These are phyloP conservation scores for Ceratocystis destructans DNA, from an alignment of 2,329 filamentous ascomycete species.

Conservation along the genomic window DNA sequence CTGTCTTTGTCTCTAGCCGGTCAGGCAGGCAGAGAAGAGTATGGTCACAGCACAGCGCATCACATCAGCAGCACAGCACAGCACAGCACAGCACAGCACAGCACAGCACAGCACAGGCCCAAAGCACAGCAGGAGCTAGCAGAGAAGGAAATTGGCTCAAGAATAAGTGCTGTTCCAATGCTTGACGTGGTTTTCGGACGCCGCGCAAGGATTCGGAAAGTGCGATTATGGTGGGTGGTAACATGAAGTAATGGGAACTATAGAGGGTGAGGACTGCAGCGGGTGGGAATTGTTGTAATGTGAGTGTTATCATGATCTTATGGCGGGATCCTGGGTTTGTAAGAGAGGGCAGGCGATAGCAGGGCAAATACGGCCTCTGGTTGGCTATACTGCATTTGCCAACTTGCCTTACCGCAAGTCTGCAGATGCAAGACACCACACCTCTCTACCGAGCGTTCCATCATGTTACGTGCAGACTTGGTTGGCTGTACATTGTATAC, in stretches of 20 bases:
- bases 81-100: background rate
- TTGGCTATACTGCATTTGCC: background rate
- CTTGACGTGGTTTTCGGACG: background rate
- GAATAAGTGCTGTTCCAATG: background rate
- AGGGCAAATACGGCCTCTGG: background rate
- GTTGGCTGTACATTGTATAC: background rate
- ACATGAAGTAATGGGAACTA: background rate
- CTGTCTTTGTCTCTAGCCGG: background rate
- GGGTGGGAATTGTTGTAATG: too few species aligned
- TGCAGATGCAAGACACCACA: background rate
- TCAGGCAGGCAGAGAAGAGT: background rate
- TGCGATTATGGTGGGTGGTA: background rate
- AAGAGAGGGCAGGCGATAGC: background rate
- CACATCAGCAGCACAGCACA: background rate
- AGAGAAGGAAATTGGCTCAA: background rate
- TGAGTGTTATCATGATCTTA: too few species aligned
- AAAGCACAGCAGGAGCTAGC: background rate
- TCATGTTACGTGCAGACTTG: background rate
- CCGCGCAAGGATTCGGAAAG: background rate
- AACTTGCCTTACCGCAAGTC: background rate
- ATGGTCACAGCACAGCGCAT: background rate
- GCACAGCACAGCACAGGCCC: background rate
- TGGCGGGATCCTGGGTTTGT: too few species aligned
- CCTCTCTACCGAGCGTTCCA: background rate
- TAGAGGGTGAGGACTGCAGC: background rate